Percentiles rank a stretch among this genome's conserved stretches.
phyloP scores from a whole-genome alignment of 2,329 filamentous ascomycete genomes.

The Mariannaea elegans region DNA sequence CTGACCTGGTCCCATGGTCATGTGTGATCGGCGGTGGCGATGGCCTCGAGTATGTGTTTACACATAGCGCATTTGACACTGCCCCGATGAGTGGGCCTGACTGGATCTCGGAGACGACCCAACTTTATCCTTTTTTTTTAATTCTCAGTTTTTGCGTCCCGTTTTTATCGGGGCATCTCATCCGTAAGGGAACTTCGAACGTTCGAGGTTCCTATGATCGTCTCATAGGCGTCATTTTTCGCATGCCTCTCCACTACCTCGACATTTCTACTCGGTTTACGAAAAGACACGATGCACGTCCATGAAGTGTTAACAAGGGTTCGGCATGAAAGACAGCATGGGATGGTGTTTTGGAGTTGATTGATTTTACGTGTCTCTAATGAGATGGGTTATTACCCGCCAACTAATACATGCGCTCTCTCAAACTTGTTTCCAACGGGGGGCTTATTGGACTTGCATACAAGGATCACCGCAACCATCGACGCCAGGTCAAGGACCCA shows the following conservation, averaged over 20 bases:
- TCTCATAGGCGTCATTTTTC: slow-evolving; percentile 14
- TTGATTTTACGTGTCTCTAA: slow-evolving; percentile 27
- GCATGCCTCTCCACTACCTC: slow-evolving; percentile 17
- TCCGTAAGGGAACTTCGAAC: background rate
- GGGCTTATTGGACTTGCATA: background rate
- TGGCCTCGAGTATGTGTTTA: background rate
- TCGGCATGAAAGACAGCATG: slow-evolving; percentile 46
- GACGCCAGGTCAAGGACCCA: background rate
- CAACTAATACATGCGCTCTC: slow-evolving; percentile 33
- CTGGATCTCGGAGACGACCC: slow-evolving; percentile 5
- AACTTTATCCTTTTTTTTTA: background rate
- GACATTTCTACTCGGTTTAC: slow-evolving; percentile 33
- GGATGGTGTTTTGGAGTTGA: slow-evolving; percentile 44
- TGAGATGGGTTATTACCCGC: slow-evolving; percentile 11
- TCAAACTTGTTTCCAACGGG: background rate
- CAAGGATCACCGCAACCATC: background rate
- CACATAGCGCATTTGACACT: slow-evolving; percentile 12
- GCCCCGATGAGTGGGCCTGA: slow-evolving; percentile 15
- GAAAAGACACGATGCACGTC: slow-evolving; percentile 35
- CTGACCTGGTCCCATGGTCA: background rate
- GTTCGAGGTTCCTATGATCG: background rate
- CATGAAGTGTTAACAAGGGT: slow-evolving; percentile 31
- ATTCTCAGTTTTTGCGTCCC: slow-evolving; percentile 6
- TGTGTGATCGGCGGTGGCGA: slow-evolving; percentile 14
- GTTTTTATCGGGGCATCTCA: slow-evolving; percentile 4